Conservation (phyloP, 306 rosid genomes). For the Malus fusca region DNA sequence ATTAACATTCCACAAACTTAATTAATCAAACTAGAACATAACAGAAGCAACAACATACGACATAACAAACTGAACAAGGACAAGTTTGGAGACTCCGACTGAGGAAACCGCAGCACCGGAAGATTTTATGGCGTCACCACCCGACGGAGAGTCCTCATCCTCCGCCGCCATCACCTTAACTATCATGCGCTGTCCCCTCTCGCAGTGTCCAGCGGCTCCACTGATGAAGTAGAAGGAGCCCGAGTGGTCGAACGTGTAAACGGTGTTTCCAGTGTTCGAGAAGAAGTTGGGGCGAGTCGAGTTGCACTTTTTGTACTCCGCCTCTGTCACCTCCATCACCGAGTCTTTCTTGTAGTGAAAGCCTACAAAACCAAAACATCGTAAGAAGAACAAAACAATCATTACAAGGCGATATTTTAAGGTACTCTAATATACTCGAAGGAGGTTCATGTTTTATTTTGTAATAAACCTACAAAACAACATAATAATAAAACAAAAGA, state of each 20-base stretch:
- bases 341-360: slow-evolving; percentile 74
- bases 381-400: neutral
- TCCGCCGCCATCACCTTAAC: slow-evolving; percentile 48
- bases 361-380: slow-evolving; percentile 22
- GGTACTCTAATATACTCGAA: neutral
- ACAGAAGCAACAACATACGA: slow-evolving; percentile 8
- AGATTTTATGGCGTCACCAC: slow-evolving; percentile 13
- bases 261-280: slow-evolving; percentile 54
- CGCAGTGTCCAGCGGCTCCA: slow-evolving; percentile 70
- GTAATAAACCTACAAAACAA: too few species aligned
- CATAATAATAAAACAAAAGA: too few species aligned
- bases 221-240: slow-evolving; percentile 83
- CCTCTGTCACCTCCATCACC: slow-evolving; percentile 66
- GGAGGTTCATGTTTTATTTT: too few species aligned
- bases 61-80: slow-evolving; percentile 23
- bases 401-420: neutral
- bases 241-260: slow-evolving; percentile 37
- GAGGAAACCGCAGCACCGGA: slow-evolving; percentile 5
- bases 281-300: slow-evolving; percentile 68
- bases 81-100: slow-evolving; percentile 15
- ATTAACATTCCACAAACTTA: neutral
- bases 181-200: slow-evolving; percentile 66
- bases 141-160: slow-evolving; percentile 22
- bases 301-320: slow-evolving; percentile 52
- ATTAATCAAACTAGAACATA: slow-evolving; percentile 1